phyloP scores from a whole-genome alignment of 768 basidiomycete genomes.

The Hericium alpestre region DNA sequence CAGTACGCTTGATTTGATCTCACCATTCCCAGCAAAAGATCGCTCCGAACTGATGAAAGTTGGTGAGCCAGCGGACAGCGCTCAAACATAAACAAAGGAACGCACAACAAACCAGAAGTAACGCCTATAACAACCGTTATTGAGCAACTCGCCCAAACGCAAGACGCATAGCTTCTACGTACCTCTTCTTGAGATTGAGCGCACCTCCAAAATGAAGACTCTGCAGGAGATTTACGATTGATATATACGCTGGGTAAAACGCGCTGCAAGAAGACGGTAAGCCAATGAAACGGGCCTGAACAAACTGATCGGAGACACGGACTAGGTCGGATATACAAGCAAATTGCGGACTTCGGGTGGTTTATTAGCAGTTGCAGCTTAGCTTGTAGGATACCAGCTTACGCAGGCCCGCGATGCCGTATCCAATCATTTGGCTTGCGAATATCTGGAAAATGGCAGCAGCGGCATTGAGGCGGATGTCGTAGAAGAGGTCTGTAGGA shows the following conservation, averaged over 20 bases:
- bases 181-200: conserved; percentile 38
- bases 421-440: conserved; percentile 32
- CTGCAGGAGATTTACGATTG: conserved; percentile 41
- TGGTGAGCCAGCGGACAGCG: not conserved
- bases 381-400: conserved; percentile 1
- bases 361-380: not conserved
- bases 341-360: conserved; percentile 18
- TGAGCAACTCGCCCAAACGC: not conserved
- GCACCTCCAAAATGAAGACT: conserved; percentile 40
- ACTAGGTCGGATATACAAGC: conserved; percentile 45
- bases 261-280: conserved; percentile 17
- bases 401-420: conserved; percentile 22
- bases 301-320: conserved; percentile 5
- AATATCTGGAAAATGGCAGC: conserved; percentile 49
- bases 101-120: conserved; percentile 48
- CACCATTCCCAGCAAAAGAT: conserved; percentile 39
- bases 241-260: conserved; percentile 42
- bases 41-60: conserved; percentile 24
- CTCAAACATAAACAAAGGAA: not conserved
- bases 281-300: not conserved
- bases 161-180: not conserved
- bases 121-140: conserved; percentile 11
- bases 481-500: conserved; percentile 38
- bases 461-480: conserved; percentile 35
- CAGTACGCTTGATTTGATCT: not conserved